Conservation (phyloP, 164 flowering plant species). For the Malania oleifera region DNA sequence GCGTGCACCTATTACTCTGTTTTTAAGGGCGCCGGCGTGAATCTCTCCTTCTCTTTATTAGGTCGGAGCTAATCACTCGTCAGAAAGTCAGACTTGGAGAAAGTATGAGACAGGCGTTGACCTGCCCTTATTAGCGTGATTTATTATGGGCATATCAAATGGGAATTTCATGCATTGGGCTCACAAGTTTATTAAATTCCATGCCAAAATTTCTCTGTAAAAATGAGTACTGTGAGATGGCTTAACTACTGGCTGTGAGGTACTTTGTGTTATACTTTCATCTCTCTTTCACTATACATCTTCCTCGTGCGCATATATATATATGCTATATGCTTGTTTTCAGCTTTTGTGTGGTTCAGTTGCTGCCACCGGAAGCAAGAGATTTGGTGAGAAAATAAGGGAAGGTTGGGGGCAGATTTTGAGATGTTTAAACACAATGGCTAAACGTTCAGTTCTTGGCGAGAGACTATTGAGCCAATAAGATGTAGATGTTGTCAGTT, state of each 20-base stretch:
- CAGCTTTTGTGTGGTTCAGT: background rate
- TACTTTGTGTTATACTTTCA: conserved; percentile 5
- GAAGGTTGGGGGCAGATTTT: conserved; percentile 12
- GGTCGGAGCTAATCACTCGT: no score
- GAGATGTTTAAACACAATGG: conserved; percentile 16
- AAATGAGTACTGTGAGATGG: conserved; percentile 4
- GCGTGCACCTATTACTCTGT: no score
- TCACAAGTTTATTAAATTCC: background rate
- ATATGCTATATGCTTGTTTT: no score
- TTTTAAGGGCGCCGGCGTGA: no score
- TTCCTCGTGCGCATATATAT: no score
- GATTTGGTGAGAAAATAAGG: conserved; percentile 7
- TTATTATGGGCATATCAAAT: no score
- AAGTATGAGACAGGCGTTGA: no score
- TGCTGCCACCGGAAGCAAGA: conserved; percentile 26
- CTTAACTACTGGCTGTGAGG: conserved; percentile 29
- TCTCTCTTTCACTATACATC: background rate
- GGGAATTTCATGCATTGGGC: background rate
- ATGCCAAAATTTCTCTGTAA: conserved; percentile 5
- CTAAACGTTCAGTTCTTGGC: conserved; percentile 8
- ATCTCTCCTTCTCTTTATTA: no score
- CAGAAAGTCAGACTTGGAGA: no score
- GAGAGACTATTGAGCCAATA: background rate
- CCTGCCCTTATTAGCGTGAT: no score
- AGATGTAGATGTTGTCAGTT: no score